These are phyloP conservation scores for Wickerhamomyces mucosus DNA, from an alignment of 805 yeast genomes.

Conservation along the genomic window DNA sequence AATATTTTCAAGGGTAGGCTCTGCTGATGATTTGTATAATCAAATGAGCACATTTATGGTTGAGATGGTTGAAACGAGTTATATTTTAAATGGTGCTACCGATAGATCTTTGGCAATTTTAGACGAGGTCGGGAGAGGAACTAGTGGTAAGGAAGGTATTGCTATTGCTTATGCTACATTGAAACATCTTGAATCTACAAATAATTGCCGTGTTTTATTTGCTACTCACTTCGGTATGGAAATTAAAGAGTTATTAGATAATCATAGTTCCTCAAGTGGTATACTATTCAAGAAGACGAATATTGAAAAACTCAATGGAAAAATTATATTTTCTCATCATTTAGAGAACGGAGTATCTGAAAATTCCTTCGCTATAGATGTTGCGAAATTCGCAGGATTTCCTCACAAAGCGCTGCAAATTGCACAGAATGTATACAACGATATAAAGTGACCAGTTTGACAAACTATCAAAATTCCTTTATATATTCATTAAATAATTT, in stretches of 20 bases:
- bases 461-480: constrained; percentile 58
- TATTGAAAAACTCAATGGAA: constrained; percentile 28
- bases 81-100: constrained; percentile 74
- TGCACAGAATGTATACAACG: constrained; percentile 53
- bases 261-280: constrained; percentile 51
- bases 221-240: constrained; percentile 95
- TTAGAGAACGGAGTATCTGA: constrained; percentile 89
- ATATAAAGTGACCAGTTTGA: constrained; percentile 40
- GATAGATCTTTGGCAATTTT: constrained; percentile 75
- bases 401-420: constrained; percentile 77
- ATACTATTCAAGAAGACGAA: constrained; percentile 68
- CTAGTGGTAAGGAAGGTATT: constrained; percentile 86
- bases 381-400: constrained; percentile 88
- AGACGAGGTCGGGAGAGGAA: constrained; percentile 86
- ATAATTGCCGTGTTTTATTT: constrained; percentile 72
- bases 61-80: constrained; percentile 90
- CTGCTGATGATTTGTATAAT: constrained; percentile 91
- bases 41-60: constrained; percentile 95
- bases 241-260: constrained; percentile 62
- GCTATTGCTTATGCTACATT: constrained; percentile 96
- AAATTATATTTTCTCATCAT: constrained; percentile 72
- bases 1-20: constrained; percentile 90
- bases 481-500: too few relatives aligned
- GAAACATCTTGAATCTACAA: constrained; percentile 64
- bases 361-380: constrained; percentile 94